These are phyloP conservation scores for Amaranthus cruentus DNA, from an alignment of 148 eudicot species.

Conservation along the genomic window DNA sequence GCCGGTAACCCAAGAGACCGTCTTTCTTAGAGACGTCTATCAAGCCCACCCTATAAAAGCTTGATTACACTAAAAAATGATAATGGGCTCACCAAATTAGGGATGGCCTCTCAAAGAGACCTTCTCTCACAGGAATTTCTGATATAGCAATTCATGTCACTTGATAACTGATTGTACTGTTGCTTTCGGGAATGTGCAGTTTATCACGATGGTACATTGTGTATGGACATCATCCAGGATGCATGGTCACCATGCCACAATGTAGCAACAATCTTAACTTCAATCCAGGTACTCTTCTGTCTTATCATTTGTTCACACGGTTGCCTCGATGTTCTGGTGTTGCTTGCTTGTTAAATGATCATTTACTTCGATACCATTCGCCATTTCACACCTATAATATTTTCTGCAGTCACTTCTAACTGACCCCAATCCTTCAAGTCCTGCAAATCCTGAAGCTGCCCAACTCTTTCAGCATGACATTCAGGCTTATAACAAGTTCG, in stretches of 20 bases:
- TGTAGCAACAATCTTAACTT: slow-evolving; percentile 35
- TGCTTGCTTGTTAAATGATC: neutral
- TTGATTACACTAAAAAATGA: too few species aligned
- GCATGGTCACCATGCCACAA: slow-evolving; percentile 42
- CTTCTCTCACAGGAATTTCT: too few species aligned
- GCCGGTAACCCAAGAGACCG: too few species aligned
- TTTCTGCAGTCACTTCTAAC: slow-evolving; percentile 35
- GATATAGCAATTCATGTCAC: too few species aligned
- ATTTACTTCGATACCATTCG: neutral
- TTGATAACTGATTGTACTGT: too few species aligned
- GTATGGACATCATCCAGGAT: slow-evolving; percentile 39
- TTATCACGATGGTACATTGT: slow-evolving; percentile 35
- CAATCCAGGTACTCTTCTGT: slow-evolving; percentile 29
- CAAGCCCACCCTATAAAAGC: too few species aligned
- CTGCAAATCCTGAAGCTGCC: slow-evolving; percentile 40
- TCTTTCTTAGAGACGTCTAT: too few species aligned
- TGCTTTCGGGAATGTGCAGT: slow-evolving; percentile 8
- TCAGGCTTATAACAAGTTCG: slow-evolving; percentile 38
- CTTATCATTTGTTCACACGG: neutral
- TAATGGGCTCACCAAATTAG: too few species aligned
- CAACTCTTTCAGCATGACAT: slow-evolving; percentile 34
- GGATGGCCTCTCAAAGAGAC: too few species aligned
- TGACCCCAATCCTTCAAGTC: slow-evolving; percentile 39
- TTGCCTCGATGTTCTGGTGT: neutral
- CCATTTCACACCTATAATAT: slow-evolving; percentile 2